A percentile compares a stretch with the other conserved stretches of the same genome.
These are phyloP conservation scores for Dactylonectria macrodidyma DNA, from an alignment of 2,329 filamentous ascomycete species.

Conservation along the genomic window DNA sequence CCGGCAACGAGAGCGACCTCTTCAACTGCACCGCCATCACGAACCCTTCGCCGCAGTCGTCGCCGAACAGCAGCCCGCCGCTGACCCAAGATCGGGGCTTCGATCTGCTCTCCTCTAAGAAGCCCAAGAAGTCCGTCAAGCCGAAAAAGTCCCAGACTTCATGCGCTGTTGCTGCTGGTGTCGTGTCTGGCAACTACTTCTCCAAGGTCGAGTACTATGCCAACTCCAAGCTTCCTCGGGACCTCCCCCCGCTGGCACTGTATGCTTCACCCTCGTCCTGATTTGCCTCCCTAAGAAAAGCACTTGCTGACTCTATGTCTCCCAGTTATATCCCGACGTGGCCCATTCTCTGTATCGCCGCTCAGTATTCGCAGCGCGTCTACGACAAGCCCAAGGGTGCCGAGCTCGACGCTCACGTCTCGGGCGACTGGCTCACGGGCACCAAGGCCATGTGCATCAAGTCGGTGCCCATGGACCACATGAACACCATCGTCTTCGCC, in stretches of 20 bases:
- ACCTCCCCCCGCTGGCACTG: conserved; percentile 78
- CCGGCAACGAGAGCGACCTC: conserved; percentile 69
- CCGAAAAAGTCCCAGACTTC: conserved; percentile 35
- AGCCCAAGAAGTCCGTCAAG: conserved; percentile 33
- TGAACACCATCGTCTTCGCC: conserved; percentile 85
- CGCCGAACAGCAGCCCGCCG: conserved; percentile 3
- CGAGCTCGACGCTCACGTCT: conserved; percentile 78
- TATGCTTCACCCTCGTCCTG: conserved; percentile 55
- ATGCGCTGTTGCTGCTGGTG: conserved; percentile 35
- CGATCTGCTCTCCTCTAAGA: conserved; percentile 6
- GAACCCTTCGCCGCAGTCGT: not conserved
- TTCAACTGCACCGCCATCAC: conserved; percentile 56
- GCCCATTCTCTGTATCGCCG: conserved; percentile 83
- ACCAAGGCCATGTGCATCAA: conserved; percentile 91
- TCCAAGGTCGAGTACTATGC: conserved; percentile 84
- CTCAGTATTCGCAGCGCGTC: conserved; percentile 81
- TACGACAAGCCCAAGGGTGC: conserved; percentile 76
- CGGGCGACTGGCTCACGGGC: conserved; percentile 80
- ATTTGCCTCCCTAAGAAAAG: not conserved
- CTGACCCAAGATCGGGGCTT: conserved; percentile 28
- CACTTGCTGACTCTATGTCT: conserved; percentile 2
- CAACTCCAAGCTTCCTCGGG: conserved; percentile 80
- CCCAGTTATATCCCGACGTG: conserved; percentile 80
- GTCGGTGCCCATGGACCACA: conserved; percentile 82
- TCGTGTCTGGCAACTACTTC: conserved; percentile 71